These are phyloP conservation scores for Physaria fendleri DNA, from an alignment of 345 rosid species.

Conservation along the genomic window DNA sequence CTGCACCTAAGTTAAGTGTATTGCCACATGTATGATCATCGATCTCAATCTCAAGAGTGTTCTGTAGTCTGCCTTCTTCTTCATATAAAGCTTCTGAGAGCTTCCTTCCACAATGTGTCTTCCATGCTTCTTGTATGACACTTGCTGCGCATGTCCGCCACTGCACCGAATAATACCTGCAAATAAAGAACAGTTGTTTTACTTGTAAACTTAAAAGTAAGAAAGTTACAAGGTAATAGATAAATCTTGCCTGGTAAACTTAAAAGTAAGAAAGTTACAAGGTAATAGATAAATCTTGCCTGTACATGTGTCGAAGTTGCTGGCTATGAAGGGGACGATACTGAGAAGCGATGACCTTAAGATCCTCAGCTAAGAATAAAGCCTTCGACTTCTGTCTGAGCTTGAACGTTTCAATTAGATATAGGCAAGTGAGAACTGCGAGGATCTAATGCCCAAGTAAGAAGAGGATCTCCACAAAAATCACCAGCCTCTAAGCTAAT, in stretches of 20 bases:
- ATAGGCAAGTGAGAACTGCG: constrained; percentile 29
- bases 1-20: constrained; percentile 40
- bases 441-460: constrained; percentile 49
- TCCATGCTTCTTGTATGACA: constrained; percentile 41
- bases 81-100: constrained; percentile 27
- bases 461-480: constrained; percentile 38
- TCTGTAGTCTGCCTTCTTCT: constrained; percentile 33
- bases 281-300: constrained; percentile 2
- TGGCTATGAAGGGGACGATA: constrained; percentile 35
- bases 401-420: constrained; percentile 31
- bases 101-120: constrained; percentile 29
- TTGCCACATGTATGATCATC: constrained; percentile 21
- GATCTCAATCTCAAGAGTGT: constrained; percentile 30
- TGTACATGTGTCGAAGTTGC: constrained; percentile 29
- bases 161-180: constrained; percentile 34
- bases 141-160: constrained; percentile 36
- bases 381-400: constrained; percentile 36
- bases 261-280: not conserved
- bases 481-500: constrained; percentile 15
- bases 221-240: not conserved
- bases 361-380: constrained; percentile 34
- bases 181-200: not conserved
- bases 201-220: not conserved
- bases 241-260: too few relatives aligned
- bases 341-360: constrained; percentile 30